phyloP scores from a whole-genome alignment of 2,329 filamentous ascomycete genomes.

The Chrysosporium keratinophilum region DNA sequence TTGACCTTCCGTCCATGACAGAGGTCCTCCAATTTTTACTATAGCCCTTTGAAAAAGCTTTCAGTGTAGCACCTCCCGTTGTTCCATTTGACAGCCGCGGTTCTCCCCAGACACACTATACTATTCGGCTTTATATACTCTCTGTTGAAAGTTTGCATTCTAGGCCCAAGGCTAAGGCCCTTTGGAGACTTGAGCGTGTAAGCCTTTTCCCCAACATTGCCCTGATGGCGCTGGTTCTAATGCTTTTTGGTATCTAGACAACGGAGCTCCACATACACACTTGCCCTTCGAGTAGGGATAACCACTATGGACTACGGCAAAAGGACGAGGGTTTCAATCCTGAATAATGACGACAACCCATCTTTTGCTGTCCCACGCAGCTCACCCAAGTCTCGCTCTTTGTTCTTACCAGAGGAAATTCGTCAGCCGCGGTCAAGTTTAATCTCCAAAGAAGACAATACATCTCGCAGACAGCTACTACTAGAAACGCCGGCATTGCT shows the following conservation, averaged over 20 bases:
- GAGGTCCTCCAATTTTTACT: background rate
- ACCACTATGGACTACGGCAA: constrained; percentile 17
- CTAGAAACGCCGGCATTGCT: background rate
- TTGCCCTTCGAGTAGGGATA: background rate
- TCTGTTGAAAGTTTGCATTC: too few relatives aligned
- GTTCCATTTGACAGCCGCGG: background rate
- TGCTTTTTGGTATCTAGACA: background rate
- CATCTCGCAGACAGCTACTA: background rate
- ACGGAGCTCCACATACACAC: background rate
- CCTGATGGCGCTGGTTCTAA: background rate
- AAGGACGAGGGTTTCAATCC: constrained; percentile 35
- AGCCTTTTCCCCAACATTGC: too few relatives aligned
- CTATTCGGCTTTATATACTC: too few relatives aligned
- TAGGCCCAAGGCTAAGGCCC: too few relatives aligned
- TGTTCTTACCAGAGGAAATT: background rate
- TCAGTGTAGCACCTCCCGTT: background rate
- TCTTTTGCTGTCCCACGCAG: constrained; percentile 35
- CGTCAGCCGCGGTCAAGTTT: background rate
- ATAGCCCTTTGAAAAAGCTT: background rate
- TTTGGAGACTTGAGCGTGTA: too few relatives aligned
- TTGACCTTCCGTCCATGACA: background rate
- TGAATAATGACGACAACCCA: constrained; percentile 40
- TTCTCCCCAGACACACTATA: background rate
- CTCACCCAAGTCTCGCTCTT: background rate
- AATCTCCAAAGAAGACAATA: background rate